phyloP scores from a whole-genome alignment of 108 stramenopile genomes.

The Pseudonitzschia multiseries region DNA sequence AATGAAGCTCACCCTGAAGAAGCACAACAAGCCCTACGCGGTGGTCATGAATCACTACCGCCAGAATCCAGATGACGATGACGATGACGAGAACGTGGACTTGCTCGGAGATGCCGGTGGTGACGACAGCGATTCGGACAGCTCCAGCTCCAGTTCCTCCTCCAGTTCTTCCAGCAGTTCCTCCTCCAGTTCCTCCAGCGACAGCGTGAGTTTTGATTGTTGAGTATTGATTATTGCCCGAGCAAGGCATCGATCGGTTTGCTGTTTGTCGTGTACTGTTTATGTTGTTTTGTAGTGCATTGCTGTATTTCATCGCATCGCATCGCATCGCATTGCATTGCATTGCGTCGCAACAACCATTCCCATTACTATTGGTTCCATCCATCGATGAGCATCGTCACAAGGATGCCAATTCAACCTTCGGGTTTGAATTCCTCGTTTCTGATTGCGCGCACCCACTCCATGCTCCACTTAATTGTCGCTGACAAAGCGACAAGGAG shows the following conservation, averaged over 20 bases:
- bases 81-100: slow-evolving; percentile 38
- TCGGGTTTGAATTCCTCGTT: slow-evolving; percentile 95
- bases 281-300: not conserved
- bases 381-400: slow-evolving; percentile 23
- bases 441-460: slow-evolving; percentile 69
- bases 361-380: not conserved
- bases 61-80: slow-evolving; percentile 64
- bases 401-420: slow-evolving; percentile 68
- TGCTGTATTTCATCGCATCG: no score
- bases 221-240: not conserved
- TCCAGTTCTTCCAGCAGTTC: slow-evolving; percentile 22
- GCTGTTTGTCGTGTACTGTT: not conserved
- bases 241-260: not conserved
- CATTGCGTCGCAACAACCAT: not conserved
- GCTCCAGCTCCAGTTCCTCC: slow-evolving; percentile 27
- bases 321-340: not conserved
- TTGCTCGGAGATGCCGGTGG: slow-evolving; percentile 35
- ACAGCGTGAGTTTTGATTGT: not conserved
- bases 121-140: slow-evolving; percentile 21
- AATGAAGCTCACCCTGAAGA: slow-evolving; percentile 92
- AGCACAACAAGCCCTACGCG: slow-evolving; percentile 88
- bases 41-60: slow-evolving; percentile 81
- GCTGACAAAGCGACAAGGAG: slow-evolving; percentile 85
- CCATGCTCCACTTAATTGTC: slow-evolving; percentile 38
- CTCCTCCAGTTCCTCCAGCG: not conserved